Base-by-base conservation (phyloP, 768 basidiomycete genomes). In the Myochromella boudieri region DNA sequence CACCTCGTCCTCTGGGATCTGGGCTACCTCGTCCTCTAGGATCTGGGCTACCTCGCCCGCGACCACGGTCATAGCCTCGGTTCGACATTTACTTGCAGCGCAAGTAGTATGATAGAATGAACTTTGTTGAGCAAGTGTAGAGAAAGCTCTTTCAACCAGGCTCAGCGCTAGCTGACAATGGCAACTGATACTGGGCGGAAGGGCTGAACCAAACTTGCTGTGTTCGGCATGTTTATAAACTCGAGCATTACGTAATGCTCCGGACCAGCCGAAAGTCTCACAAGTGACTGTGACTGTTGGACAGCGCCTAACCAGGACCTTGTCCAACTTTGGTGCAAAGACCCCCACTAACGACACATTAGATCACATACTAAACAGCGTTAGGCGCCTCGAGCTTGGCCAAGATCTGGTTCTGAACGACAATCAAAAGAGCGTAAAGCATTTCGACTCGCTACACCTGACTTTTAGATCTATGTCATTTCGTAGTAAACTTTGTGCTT, bases 401-500 rank as follows among this genome's bases (percentile, higher is more conserved):
- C 44, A 83, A 56, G 31, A 78, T 71, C 60, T 85, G 81, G 46
- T 82, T 80, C 62, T 84, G 82, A 8, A 83, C 63, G n/a, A 84
- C 75, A 24, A 79, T 61, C 15, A 84, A 58, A 20, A 84, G 62
- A 6, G 73, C 75, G 54, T 84, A 84, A n/a, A 84, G 52, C 39
- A 74, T 77, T 60, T 84, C 80, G 22, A 84, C 70, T n/a, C 80
- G 74, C 84, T 84, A 26, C 8, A 14, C 28, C 28, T 29, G 28
- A 8, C 8, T 14, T 29, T 8, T 29, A 8, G 14, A 29, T 14
- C 28, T 8, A 29, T 8, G 8, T 8, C 28, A 8, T 8, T 14
- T 29, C 28, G 28, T 29, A 29, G 8, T 6, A 6, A 34, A n/a
- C 31, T 42, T n/a, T 15, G 15, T n/a, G 62, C 77, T 65, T 55